Percentiles rank a stretch among this genome's conserved stretches.
Evolutionary conservation across 2,329 filamentous ascomycete species (phyloP).

Genomic region (Fusarium oligoseptatum): DNA sequence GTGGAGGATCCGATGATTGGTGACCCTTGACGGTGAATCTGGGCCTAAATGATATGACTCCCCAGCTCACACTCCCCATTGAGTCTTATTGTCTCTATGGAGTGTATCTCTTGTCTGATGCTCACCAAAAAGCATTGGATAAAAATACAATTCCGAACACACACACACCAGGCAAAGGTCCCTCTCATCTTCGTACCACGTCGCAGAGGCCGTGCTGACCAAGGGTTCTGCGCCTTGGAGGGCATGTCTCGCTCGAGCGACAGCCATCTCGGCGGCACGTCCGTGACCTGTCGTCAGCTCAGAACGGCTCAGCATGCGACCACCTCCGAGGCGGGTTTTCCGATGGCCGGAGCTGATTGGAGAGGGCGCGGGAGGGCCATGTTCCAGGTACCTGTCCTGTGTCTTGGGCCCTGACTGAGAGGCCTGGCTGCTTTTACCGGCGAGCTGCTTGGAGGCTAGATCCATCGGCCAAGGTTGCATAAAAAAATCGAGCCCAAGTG

Average conservation of each 20-base stretch:
- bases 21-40: slow-evolving; percentile 1
- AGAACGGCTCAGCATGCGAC: slow-evolving; percentile 45
- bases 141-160: slow-evolving; percentile 17
- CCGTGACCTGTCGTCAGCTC: slow-evolving; percentile 44
- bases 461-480: slow-evolving; percentile 27
- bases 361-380: slow-evolving; percentile 19
- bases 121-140: slow-evolving; percentile 9
- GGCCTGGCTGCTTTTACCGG: slow-evolving; percentile 7
- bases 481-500: slow-evolving; percentile 30
- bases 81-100: background rate
- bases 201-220: slow-evolving; percentile 30
- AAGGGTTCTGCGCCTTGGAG: slow-evolving; percentile 36
- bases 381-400: slow-evolving; percentile 34
- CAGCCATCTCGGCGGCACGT: slow-evolving; percentile 36
- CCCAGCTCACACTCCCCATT: background rate
- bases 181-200: slow-evolving; percentile 30
- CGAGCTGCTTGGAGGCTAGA: slow-evolving; percentile 2
- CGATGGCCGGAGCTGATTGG: slow-evolving; percentile 35
- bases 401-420: slow-evolving; percentile 19
- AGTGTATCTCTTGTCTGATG: background rate
- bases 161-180: slow-evolving; percentile 3
- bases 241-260: slow-evolving; percentile 22
- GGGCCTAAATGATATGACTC: slow-evolving; percentile 20
- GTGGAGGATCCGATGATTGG: slow-evolving; percentile 34
- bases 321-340: slow-evolving; percentile 27